These are phyloP conservation scores for Alternaria gaisen DNA, from an alignment of 2,329 filamentous ascomycete genomes.

Conservation along the genomic window DNA sequence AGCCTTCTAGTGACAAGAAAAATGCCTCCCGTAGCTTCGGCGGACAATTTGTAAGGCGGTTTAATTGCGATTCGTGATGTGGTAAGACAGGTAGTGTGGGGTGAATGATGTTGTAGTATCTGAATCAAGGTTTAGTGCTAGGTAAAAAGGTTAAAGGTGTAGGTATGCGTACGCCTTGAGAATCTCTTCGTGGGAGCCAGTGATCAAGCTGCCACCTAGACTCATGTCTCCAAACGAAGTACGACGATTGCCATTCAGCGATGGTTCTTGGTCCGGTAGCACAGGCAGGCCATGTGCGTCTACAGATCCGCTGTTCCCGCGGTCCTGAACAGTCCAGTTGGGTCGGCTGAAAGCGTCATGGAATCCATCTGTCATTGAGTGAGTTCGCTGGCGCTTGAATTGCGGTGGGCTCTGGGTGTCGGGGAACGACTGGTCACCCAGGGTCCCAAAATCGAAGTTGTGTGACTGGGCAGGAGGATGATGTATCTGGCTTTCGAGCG, in stretches of 20 bases:
- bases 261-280: constrained; percentile 41
- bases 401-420: constrained; percentile 45
- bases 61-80: constrained; percentile 43
- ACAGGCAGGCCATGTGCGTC: constrained; percentile 28
- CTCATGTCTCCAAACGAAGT: constrained; percentile 48
- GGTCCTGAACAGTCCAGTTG: constrained; percentile 48
- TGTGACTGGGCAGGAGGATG: constrained; percentile 36
- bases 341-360: constrained; percentile 43
- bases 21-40: constrained; percentile 48
- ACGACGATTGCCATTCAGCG: constrained; percentile 45
- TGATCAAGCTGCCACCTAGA: constrained; percentile 45
- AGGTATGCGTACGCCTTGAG: constrained; percentile 45
- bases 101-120: constrained; percentile 50
- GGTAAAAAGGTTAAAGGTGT: background rate
- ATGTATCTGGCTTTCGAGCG: constrained; percentile 50
- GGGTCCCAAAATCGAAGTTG: constrained; percentile 41
- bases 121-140: constrained; percentile 28
- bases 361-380: constrained; percentile 50
- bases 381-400: constrained; percentile 48
- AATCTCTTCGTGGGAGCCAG: constrained; percentile 45
- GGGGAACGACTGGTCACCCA: constrained; percentile 42
- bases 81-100: constrained; percentile 47
- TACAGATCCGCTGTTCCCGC: constrained; percentile 40
- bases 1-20: constrained; percentile 46
- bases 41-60: constrained; percentile 47